These are phyloP conservation scores for Lachancea mirantina DNA, from an alignment of 805 yeast genomes.

Conservation along the genomic window DNA sequence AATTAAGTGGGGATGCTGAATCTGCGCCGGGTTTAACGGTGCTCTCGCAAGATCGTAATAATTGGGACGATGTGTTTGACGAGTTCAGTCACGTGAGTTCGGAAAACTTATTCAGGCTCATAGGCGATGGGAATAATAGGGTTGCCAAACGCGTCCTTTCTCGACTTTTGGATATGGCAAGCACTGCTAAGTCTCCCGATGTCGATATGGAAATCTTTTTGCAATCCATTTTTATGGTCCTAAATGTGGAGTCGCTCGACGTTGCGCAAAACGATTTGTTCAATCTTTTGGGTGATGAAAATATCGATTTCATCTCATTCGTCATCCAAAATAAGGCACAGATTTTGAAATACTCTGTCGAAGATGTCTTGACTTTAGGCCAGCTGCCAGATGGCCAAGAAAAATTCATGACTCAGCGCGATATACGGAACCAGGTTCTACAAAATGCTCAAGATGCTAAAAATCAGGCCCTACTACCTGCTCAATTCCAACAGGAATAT, in stretches of 20 bases:
- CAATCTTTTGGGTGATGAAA: slow-evolving; percentile 80
- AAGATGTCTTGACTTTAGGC: not conserved
- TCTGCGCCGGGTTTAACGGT: slow-evolving; percentile 23
- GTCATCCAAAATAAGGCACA: slow-evolving; percentile 15
- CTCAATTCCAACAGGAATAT: slow-evolving; percentile 44
- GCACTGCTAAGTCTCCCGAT: slow-evolving; percentile 20
- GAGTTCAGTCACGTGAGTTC: slow-evolving; percentile 28
- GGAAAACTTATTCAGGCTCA: slow-evolving; percentile 16
- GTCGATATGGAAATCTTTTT: slow-evolving; percentile 30
- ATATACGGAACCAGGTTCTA: slow-evolving; percentile 46
- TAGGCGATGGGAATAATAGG: slow-evolving; percentile 16
- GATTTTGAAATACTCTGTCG: slow-evolving; percentile 3
- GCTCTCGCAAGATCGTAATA: slow-evolving; percentile 34
- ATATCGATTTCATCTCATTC: slow-evolving; percentile 66
- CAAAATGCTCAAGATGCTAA: slow-evolving; percentile 44
- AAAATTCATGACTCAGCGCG: slow-evolving; percentile 43
- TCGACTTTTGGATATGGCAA: no score
- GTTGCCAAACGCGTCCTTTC: no score
- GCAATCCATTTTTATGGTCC: slow-evolving; percentile 24
- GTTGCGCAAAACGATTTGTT: slow-evolving; percentile 64
- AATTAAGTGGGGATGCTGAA: slow-evolving; percentile 19
- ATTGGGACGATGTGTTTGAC: slow-evolving; percentile 34
- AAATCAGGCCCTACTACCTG: slow-evolving; percentile 43
- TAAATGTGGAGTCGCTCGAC: slow-evolving; percentile 36
- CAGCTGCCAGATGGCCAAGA: slow-evolving; percentile 8